phyloP scores from a whole-genome alignment of 495 filamentous ascomycete species.

The Tuber melanosporum region DNA sequence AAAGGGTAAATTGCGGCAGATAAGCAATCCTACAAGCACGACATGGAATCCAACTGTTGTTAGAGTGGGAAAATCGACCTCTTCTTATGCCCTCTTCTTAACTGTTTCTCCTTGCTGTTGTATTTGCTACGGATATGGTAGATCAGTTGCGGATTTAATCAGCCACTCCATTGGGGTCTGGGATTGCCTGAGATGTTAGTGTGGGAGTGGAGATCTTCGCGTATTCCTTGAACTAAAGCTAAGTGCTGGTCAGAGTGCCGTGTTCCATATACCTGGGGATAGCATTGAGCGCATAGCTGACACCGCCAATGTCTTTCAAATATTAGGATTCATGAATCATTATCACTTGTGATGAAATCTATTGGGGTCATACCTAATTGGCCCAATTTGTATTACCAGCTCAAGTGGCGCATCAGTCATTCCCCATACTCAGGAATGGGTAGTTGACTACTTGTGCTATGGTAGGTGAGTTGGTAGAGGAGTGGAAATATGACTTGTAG shows the following conservation, averaged over 20 bases:
- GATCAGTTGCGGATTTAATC: neutral
- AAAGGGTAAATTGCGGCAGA: neutral
- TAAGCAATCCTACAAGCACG: neutral
- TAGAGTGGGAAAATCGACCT: neutral
- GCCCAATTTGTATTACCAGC: no score
- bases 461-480: neutral
- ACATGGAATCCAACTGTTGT: neutral
- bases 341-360: no score
- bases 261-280: neutral
- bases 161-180: no score
- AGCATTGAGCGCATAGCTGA: neutral
- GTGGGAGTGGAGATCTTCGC: neutral
- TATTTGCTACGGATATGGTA: neutral
- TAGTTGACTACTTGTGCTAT: neutral
- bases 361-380: neutral
- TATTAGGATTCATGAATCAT: neutral
- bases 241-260: neutral
- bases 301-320: neutral
- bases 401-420: neutral
- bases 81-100: neutral
- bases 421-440: neutral
- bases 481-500: no score
- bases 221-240: neutral
- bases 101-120: neutral
- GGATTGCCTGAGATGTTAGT: neutral